Conservation (phyloP, 352 stramenopile species). For the Phytophthora pinifolia region DNA sequence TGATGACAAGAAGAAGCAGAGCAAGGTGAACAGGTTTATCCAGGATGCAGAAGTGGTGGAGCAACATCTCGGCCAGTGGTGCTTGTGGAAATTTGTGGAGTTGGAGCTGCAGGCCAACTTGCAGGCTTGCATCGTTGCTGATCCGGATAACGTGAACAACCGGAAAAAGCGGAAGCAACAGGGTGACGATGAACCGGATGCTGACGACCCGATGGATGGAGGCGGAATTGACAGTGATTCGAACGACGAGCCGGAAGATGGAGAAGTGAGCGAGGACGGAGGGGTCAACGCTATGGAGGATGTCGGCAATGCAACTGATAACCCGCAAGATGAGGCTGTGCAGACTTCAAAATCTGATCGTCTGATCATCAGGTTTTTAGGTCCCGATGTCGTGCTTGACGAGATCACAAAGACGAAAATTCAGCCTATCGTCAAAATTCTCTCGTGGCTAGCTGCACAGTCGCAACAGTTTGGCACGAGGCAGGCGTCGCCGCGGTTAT, state of each 20-base stretch:
- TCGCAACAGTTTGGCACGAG: slow-evolving; percentile 34
- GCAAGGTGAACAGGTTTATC: slow-evolving; percentile 73
- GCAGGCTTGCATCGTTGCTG: slow-evolving; percentile 64
- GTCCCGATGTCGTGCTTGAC: slow-evolving; percentile 41
- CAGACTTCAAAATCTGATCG: slow-evolving; percentile 25
- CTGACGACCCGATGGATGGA: slow-evolving; percentile 24
- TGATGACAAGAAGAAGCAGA: slow-evolving; percentile 75
- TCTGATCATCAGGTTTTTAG: slow-evolving; percentile 32
- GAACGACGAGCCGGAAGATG: slow-evolving; percentile 34
- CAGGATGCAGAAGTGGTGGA: slow-evolving; percentile 64
- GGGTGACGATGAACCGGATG: slow-evolving; percentile 1
- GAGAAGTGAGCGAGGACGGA: slow-evolving; percentile 18
- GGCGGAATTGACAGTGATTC: slow-evolving; percentile 19
- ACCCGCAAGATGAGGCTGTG: not conserved
- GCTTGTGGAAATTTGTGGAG: slow-evolving; percentile 80
- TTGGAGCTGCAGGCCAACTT: slow-evolving; percentile 74
- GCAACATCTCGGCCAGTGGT: slow-evolving; percentile 70
- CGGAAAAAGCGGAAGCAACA: slow-evolving; percentile 35
- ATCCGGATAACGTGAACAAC: slow-evolving; percentile 64
- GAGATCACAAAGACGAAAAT: slow-evolving; percentile 35
- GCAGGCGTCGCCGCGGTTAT: slow-evolving; percentile 51
- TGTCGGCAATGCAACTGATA: slow-evolving; percentile 1
- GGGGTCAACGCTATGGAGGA: slow-evolving; percentile 14
- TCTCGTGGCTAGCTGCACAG: slow-evolving; percentile 44
- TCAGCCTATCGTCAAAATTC: slow-evolving; percentile 55